A percentile compares a stretch with the other conserved stretches of the same genome.
Evolutionary conservation across 208 protist species (phyloP).

Genomic region (Chromosphaera perkinsii): DNA sequence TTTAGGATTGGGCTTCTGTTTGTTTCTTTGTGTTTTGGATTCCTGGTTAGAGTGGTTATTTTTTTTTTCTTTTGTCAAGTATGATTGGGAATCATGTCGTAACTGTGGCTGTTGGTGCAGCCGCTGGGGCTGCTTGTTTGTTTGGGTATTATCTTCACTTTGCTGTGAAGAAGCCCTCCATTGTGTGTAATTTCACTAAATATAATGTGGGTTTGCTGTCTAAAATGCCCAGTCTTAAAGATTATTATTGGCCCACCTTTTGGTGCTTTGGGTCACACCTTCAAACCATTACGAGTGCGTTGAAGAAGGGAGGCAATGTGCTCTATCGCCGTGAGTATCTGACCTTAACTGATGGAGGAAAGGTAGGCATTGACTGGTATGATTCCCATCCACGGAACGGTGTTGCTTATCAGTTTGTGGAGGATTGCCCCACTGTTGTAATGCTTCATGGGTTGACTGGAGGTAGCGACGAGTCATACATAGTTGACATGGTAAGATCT

Average conservation of each 20-base stretch:
- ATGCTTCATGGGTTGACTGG: constrained; percentile 16
- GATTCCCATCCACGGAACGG: not conserved
- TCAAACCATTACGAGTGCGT: not conserved
- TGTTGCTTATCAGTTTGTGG: not conserved
- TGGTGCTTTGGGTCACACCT: not conserved
- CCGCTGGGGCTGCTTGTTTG: too few relatives aligned
- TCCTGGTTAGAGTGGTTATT: too few relatives aligned
- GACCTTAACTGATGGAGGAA: not conserved
- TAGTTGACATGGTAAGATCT: not conserved
- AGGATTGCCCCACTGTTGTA: not conserved
- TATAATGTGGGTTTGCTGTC: too few relatives aligned
- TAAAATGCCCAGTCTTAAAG: too few relatives aligned
- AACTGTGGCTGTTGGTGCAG: too few relatives aligned
- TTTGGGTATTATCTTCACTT: too few relatives aligned
- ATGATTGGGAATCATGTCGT: too few relatives aligned
- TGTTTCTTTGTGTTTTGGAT: too few relatives aligned
- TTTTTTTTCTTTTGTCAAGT: too few relatives aligned
- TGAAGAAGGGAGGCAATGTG: not conserved
- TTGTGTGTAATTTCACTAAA: too few relatives aligned
- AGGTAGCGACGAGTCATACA: constrained; percentile 2
- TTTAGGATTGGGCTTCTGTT: too few relatives aligned
- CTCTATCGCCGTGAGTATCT: not conserved
- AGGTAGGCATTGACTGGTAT: constrained; percentile 18
- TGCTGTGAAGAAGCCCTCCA: too few relatives aligned
- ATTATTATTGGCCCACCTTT: not conserved